Evolutionary conservation across 169 alveolate genomes (phyloP), one percentile per base, ranked within the genome.

Genomic region (Plasmodium inui): DNA sequence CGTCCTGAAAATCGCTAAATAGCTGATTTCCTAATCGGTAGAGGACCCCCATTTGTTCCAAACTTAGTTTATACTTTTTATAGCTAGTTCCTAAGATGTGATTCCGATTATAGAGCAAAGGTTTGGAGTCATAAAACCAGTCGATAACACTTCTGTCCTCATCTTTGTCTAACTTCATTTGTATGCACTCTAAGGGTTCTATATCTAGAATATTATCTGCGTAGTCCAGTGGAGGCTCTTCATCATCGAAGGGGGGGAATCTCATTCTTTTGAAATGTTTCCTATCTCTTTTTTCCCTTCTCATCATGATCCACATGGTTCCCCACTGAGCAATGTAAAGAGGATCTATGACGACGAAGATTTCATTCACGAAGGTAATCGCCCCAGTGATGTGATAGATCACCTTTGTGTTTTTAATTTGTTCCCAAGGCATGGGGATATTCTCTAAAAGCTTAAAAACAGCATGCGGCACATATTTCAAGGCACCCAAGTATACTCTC

Each of bases 211-310:
- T 98, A 95, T 99, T 99, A 94, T 99, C 99, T 14, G 99, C 99
- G 95, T 99, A 99, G 95, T 99, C 99, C 70, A 99, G 96, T 19
- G 99, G 99, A 26, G 99, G 99, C 90, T 99, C 99, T 96, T 99
- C 99, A 93, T 99, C 99, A 96, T 99, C 99, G 93, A 99, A 99
- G 44, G 99, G 99, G 1, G 99, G 99, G 90, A 99, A 99, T 91
- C 99, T 97, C 99, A 99, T 99, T 94, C 99, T 98, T 96, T 99
- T 99, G 97, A 99, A 99, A 97, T 99, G 99, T 12, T 99, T 96
- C 71, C 99, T 96, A 96, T 99, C 99, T 84, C 99, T 97, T 96
- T 99, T 98, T 96, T 99, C 99, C 90, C 99, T 97, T 93, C 99
- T 97, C 99, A 99, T 99, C 99, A 99, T 98, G 32, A 99, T 98